Percentiles rank a stretch among this genome's conserved stretches.
phyloP scores from a whole-genome alignment of 495 filamentous ascomycete species.

The Xylaria grammica region DNA sequence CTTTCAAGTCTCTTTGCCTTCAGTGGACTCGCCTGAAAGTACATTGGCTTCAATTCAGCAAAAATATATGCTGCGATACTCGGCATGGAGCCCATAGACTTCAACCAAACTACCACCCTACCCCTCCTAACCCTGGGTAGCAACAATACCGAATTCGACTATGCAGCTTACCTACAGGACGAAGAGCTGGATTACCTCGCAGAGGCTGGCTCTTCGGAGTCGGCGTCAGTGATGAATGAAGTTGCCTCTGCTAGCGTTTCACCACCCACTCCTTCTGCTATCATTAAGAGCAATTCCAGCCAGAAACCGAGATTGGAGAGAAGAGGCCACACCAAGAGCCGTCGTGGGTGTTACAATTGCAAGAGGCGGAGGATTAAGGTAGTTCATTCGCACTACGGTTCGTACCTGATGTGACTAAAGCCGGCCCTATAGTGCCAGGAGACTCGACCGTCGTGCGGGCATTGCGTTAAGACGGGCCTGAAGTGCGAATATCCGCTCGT shows the following conservation, averaged over 20 bases:
- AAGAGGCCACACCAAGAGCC: conserved; percentile 63
- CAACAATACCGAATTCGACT: conserved; percentile 36
- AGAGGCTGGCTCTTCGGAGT: conserved; percentile 33
- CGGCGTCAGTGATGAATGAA: conserved; percentile 23
- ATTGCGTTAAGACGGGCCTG: conserved; percentile 62
- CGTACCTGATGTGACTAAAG: neutral
- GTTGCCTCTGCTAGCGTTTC: conserved; percentile 15
- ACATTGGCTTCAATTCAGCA: neutral
- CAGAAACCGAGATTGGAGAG: conserved; percentile 46
- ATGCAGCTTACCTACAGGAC: conserved; percentile 39
- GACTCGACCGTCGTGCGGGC: conserved; percentile 60
- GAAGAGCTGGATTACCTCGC: conserved; percentile 39
- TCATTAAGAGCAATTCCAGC: conserved; percentile 12
- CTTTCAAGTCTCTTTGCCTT: neutral
- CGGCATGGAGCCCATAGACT: conserved; percentile 33
- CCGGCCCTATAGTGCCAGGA: conserved; percentile 57
- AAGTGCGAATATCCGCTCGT: conserved; percentile 62
- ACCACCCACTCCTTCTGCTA: conserved; percentile 16
- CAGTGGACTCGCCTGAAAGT: neutral
- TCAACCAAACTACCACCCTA: conserved; percentile 27
- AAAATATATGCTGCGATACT: conserved; percentile 1
- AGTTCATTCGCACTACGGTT: neutral
- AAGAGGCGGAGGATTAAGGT: conserved; percentile 68
- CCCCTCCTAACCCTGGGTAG: conserved; percentile 29
- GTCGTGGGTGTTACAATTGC: conserved; percentile 69